Conservation (phyloP, 306 rosid species). For the Biancaea sappan region DNA sequence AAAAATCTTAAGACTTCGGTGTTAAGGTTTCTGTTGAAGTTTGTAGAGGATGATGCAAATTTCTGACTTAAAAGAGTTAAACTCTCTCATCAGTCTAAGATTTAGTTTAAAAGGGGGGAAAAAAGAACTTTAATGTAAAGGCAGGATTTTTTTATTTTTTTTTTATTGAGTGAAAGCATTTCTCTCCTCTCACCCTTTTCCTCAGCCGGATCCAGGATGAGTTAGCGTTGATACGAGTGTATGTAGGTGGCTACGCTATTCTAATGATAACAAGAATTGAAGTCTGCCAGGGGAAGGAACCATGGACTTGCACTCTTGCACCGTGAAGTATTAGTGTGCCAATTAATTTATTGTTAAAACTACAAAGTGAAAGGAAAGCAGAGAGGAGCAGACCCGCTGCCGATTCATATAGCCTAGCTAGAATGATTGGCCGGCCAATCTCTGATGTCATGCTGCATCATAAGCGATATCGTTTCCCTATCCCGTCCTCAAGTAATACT, state of each 20-base stretch:
- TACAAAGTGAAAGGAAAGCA: no score
- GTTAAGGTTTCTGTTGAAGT: conserved; percentile 67
- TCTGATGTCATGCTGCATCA: no score
- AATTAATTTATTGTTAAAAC: no score
- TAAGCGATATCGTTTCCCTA: no score
- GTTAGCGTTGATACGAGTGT: neutral
- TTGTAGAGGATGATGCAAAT: conserved; percentile 77
- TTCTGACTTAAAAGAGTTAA: conserved; percentile 54
- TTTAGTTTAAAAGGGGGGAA: neutral
- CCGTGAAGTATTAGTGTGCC: no score
- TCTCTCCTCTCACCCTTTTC: conserved; percentile 13
- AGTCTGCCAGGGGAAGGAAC: neutral
- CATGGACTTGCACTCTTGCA: neutral
- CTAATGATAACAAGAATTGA: no score
- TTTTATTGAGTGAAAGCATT: conserved; percentile 40
- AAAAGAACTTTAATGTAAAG: conserved; percentile 55
- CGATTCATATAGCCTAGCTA: no score
- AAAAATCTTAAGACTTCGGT: conserved; percentile 58
- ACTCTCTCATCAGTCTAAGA: conserved; percentile 17
- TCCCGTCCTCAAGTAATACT: no score
- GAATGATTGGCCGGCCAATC: no score
- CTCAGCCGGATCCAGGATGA: neutral
- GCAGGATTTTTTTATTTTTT: conserved; percentile 46
- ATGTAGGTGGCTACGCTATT: neutral
- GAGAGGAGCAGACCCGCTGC: no score